Percentiles rank a stretch among this genome's conserved stretches.
Evolutionary conservation across 352 stramenopile genomes (phyloP).

Genomic region (Phytophthora pseudosyringae): DNA sequence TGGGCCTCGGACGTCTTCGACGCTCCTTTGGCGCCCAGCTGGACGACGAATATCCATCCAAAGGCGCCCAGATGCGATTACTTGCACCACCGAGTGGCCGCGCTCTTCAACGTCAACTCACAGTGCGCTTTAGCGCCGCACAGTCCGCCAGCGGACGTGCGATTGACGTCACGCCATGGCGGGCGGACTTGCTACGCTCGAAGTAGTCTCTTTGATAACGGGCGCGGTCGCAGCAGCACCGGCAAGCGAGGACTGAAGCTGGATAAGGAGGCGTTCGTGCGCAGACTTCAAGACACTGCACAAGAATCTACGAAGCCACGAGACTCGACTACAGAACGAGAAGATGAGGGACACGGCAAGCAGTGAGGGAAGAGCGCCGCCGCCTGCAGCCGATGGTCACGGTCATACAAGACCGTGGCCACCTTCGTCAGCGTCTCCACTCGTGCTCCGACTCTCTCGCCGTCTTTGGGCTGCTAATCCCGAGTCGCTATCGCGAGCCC

Average conservation of each 20-base stretch:
- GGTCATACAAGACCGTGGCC: background rate
- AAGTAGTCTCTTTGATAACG: background rate
- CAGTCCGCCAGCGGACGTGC: constrained; percentile 1
- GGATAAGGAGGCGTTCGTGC: too few species aligned
- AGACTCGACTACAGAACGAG: too few species aligned
- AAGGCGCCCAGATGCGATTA: constrained; percentile 25
- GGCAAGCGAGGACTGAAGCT: too few species aligned
- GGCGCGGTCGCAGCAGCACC: background rate
- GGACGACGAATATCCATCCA: constrained; percentile 27
- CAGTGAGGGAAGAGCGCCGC: too few species aligned
- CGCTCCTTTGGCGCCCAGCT: constrained; percentile 22
- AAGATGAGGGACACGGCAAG: too few species aligned
- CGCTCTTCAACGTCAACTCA: constrained; percentile 20
- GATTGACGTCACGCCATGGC: constrained; percentile 7
- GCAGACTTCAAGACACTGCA: too few species aligned
- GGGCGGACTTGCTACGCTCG: background rate
- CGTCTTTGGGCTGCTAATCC: constrained; percentile 13
- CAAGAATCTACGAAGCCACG: too few species aligned
- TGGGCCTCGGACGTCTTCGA: constrained; percentile 15
- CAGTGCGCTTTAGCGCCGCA: constrained; percentile 6
- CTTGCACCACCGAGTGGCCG: constrained; percentile 2
- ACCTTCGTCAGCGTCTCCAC: background rate
- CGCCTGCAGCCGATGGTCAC: too few species aligned
- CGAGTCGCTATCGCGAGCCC: constrained; percentile 10
- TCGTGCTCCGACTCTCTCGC: constrained; percentile 12